A percentile compares a stretch with the other conserved stretches of the same genome.
Evolutionary conservation across 495 filamentous ascomycete genomes (phyloP).

Genomic region (Massariosphaeria phaeospora): DNA sequence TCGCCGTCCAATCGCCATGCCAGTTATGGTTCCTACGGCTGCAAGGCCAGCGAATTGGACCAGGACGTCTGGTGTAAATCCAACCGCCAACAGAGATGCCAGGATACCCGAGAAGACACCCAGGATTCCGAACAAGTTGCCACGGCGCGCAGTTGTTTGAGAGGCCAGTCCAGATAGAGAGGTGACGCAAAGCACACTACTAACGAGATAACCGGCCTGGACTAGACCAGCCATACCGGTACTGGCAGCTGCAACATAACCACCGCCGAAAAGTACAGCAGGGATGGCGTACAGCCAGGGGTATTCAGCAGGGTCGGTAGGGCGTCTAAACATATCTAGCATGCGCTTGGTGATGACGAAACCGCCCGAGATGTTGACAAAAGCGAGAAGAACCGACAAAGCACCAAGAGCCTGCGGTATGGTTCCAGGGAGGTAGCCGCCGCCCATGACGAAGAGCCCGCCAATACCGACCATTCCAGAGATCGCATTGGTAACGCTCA

Average conservation of each 20-base stretch:
- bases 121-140: conserved; percentile 75
- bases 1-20: conserved; percentile 63
- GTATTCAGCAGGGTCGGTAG: conserved; percentile 76
- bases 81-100: conserved; percentile 70
- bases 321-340: conserved; percentile 82
- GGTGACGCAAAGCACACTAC: conserved; percentile 67
- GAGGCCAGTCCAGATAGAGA: conserved; percentile 70
- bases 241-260: conserved; percentile 66
- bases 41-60: conserved; percentile 70
- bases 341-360: conserved; percentile 84
- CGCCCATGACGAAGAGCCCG: conserved; percentile 76
- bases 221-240: conserved; percentile 76
- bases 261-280: conserved; percentile 66
- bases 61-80: conserved; percentile 66
- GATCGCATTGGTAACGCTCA: conserved; percentile 85
- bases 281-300: conserved; percentile 78
- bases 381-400: conserved; percentile 71
- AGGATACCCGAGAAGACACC: conserved; percentile 73
- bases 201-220: conserved; percentile 74
- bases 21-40: conserved; percentile 53
- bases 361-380: conserved; percentile 75
- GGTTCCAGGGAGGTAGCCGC: conserved; percentile 65
- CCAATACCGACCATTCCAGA: conserved; percentile 75
- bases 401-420: conserved; percentile 72
- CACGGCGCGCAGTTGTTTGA: conserved; percentile 70